Base-by-base conservation (phyloP, 768 basidiomycete genomes). In the Phaffia australis region DNA sequence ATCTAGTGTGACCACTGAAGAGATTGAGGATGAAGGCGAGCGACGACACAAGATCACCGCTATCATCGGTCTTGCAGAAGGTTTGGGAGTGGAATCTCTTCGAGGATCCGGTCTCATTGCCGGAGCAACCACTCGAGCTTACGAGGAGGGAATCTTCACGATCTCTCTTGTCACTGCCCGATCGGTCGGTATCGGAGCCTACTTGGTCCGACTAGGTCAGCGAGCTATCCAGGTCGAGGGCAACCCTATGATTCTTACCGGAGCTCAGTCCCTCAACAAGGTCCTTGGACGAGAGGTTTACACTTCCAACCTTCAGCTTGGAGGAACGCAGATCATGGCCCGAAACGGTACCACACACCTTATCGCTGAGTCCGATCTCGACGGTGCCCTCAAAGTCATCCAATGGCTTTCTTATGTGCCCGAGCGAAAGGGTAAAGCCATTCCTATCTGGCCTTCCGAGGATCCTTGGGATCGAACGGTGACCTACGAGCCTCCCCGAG, bases 271-370 rank as follows among this genome's bases (percentile, higher is more conserved):
- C 4, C 83, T 99, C 71, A 99, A 98, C 83, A 98, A 99, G 79
- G 95, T 99, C 6, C 85, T 99, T 52, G 95, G 95, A 69, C 88
- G 95, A 58, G 95, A 98, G 77, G 95, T 99, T 56, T 98, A 99
- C 76, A 97, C 95, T 11, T 95, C 92, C 63, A 98, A 98, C 77
- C 78, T 99, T 71, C 95, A 98, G 77, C 88, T 99, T 68, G 95
- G 95, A 70, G 95, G 95, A 63, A 98, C 95, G n/a, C 95, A 99
- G 74, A 98, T 99, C 81, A 98, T 99, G 95, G 88, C 91, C 84
- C 97, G 97, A 84, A 99, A 99, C 74, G 95, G 95, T 78, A 89
- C 98, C 64, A 95, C 94, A 5, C 95, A 99, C 76, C 80, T 98
- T 66, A 93, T 90, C 3, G 93, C 95, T 46, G 84, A 84, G 72